A percentile compares a stretch with the other conserved stretches of the same genome.
Conservation (phyloP, 2,329 filamentous ascomycete genomes). For the Rutstroemia sp. region DNA sequence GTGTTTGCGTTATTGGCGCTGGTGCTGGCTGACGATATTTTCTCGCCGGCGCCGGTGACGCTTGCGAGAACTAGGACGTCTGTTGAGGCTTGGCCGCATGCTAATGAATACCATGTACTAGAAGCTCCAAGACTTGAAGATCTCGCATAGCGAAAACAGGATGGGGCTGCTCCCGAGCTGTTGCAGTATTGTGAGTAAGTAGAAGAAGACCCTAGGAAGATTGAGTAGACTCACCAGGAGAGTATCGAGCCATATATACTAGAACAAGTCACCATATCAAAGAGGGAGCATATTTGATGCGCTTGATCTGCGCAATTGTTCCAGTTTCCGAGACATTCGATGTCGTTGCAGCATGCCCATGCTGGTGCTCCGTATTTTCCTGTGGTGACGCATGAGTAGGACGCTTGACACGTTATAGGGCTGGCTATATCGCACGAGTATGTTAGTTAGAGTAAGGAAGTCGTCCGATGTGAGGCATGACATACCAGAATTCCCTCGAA, state of each 20-base stretch:
- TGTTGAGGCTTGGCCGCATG: too few relatives aligned
- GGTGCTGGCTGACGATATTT: too few relatives aligned
- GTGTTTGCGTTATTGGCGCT: too few relatives aligned
- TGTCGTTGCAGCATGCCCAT: neutral
- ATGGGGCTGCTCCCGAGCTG: neutral
- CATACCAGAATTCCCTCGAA: neutral
- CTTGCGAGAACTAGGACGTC: too few relatives aligned
- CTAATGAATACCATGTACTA: neutral
- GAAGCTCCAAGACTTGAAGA: neutral
- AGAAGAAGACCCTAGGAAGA: neutral
- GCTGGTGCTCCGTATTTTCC: too few relatives aligned
- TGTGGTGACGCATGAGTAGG: neutral
- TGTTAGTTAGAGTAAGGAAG: neutral
- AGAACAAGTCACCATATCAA: neutral
- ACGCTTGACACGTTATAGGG: neutral
- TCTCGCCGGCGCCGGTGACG: too few relatives aligned
- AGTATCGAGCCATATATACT: neutral
- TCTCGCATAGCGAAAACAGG: neutral
- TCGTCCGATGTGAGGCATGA: neutral
- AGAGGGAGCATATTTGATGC: neutral
- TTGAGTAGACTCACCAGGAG: neutral
- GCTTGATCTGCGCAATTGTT: neutral
- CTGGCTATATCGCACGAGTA: neutral
- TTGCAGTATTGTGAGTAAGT: neutral
- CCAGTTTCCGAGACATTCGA: neutral